These are phyloP conservation scores for Takashimella tepidaria DNA, from an alignment of 1,284 basidiomycete species.

Conservation along the genomic window DNA sequence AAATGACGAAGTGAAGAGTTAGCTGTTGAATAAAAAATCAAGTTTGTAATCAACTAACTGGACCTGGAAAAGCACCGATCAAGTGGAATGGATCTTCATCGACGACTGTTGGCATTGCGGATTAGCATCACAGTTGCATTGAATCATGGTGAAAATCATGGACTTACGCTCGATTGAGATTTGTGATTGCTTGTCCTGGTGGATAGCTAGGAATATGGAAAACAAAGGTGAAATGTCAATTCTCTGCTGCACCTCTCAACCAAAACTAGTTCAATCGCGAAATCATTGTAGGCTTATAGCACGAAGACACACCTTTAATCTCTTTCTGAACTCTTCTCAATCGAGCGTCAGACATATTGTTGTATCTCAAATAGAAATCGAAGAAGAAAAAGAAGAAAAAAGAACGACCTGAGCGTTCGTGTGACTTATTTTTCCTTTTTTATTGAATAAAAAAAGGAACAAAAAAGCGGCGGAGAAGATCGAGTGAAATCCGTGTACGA, in stretches of 20 bases:
- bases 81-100: constrained; percentile 84
- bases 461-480: too few relatives aligned
- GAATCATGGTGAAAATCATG: too few relatives aligned
- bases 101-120: constrained; percentile 56
- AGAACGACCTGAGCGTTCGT: too few relatives aligned
- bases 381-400: too few relatives aligned
- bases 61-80: constrained; percentile 83
- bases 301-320: constrained; percentile 71
- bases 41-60: constrained; percentile 51
- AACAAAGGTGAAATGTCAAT: background rate
- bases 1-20: constrained; percentile 1
- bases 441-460: too few relatives aligned
- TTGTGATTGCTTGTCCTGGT: constrained; percentile 72
- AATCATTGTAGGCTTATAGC: too few relatives aligned
- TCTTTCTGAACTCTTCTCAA: constrained; percentile 88
- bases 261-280: too few relatives aligned
- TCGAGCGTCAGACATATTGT: constrained; percentile 65
- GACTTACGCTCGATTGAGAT: constrained; percentile 63
- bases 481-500: too few relatives aligned
- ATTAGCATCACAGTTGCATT: constrained; percentile 1
- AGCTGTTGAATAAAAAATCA: constrained; percentile 25
- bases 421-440: too few relatives aligned
- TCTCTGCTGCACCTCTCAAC: background rate
- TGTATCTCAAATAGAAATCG: too few relatives aligned
- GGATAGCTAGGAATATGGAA: constrained; percentile 2